Conservation (phyloP, 2,329 filamentous ascomycete genomes). For the Talaromyces piceae region DNA sequence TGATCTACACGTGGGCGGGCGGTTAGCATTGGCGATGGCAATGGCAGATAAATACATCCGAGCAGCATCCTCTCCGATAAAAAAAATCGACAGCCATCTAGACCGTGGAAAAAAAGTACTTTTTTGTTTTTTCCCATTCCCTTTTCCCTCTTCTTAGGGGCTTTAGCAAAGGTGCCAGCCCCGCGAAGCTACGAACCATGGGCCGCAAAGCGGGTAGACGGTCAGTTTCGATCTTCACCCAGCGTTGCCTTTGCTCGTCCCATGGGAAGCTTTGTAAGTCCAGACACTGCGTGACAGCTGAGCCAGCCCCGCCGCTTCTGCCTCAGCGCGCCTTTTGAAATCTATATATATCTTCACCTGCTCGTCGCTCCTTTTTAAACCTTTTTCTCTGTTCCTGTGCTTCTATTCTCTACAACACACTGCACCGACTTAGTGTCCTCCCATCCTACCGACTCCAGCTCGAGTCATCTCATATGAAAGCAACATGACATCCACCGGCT, state of each 20-base stretch:
- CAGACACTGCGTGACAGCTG: background rate
- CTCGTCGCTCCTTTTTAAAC: background rate
- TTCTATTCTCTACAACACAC: background rate
- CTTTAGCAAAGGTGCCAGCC: background rate
- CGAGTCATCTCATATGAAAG: background rate
- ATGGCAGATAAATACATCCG: no score
- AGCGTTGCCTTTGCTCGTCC: background rate
- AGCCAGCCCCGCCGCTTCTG: background rate
- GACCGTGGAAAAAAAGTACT: no score
- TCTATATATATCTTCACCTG: background rate
- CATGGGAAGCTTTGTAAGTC: background rate
- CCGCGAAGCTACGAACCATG: background rate
- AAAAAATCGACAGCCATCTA: no score
- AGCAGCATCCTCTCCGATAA: no score
- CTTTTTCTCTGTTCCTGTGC: background rate
- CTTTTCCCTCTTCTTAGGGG: background rate
- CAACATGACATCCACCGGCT: constrained; percentile 5
- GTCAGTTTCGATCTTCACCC: background rate
- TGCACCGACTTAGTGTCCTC: background rate
- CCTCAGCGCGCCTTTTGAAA: background rate
- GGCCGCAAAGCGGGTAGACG: background rate
- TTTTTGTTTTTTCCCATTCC: no score
- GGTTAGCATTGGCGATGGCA: no score
- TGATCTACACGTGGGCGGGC: no score
- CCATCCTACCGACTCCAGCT: no score